These are phyloP conservation scores for Gracilariopsis chorda DNA, from an alignment of 23 red algal species.

Conservation along the genomic window DNA sequence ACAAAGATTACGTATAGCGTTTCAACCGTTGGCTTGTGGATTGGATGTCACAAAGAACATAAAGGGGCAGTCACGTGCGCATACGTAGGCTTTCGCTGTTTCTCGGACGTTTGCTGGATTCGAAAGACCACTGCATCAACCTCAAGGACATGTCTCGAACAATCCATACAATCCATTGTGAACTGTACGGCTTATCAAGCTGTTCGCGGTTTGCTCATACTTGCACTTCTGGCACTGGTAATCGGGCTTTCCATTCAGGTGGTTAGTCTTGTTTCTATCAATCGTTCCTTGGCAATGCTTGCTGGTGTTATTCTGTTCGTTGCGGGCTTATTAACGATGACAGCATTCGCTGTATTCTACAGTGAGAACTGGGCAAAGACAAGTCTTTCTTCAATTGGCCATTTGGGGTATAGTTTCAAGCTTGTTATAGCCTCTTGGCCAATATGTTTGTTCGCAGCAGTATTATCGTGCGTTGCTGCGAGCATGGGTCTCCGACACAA, in stretches of 20 bases:
- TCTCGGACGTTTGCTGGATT: slow-evolving; percentile 74
- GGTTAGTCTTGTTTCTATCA: slow-evolving; percentile 48
- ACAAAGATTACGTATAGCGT: slow-evolving; percentile 64
- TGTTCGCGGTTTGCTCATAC: slow-evolving; percentile 29
- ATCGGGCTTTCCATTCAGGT: slow-evolving; percentile 45
- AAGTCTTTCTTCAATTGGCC: background rate
- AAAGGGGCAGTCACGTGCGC: slow-evolving; percentile 46
- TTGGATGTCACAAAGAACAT: slow-evolving; percentile 67
- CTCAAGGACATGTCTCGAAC: slow-evolving; percentile 46
- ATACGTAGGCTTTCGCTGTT: slow-evolving; percentile 65
- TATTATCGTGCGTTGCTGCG: slow-evolving; percentile 62
- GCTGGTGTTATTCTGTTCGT: slow-evolving; percentile 46
- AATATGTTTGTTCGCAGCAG: slow-evolving; percentile 31
- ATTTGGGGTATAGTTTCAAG: slow-evolving; percentile 51
- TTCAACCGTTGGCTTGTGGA: slow-evolving; percentile 61
- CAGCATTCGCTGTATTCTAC: slow-evolving; percentile 71
- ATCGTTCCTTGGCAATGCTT: slow-evolving; percentile 49
- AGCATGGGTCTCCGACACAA: slow-evolving; percentile 63
- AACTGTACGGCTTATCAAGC: slow-evolving; percentile 59
- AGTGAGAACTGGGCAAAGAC: slow-evolving; percentile 46
- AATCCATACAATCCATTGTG: background rate
- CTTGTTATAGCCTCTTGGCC: slow-evolving; percentile 38
- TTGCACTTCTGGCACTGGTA: slow-evolving; percentile 26
- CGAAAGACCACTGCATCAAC: slow-evolving; percentile 43
- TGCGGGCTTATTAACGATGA: slow-evolving; percentile 32